Percentiles rank a stretch among this genome's conserved stretches.
phyloP scores from a whole-genome alignment of 192 early-diverging fungal genomes.

The Radiomyces spectabilis region DNA sequence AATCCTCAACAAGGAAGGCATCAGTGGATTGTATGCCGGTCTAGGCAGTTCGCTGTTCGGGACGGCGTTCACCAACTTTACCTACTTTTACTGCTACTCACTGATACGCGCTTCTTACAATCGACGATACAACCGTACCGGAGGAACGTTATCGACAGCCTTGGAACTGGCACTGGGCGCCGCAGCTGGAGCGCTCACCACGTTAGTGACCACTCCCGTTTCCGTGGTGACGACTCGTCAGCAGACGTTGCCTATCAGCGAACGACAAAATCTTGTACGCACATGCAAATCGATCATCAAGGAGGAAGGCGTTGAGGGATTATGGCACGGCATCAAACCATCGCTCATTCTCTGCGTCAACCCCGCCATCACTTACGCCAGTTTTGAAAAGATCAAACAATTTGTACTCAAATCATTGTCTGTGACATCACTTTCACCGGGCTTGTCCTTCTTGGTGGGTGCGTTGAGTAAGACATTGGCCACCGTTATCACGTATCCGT shows the following conservation, averaged over 20 bases:
- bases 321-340: slow-evolving; percentile 91
- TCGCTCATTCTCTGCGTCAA: slow-evolving; percentile 88
- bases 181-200: slow-evolving; percentile 79
- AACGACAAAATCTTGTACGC: slow-evolving; percentile 55
- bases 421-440: slow-evolving; percentile 52
- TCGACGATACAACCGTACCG: slow-evolving; percentile 25
- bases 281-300: slow-evolving; percentile 64
- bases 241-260: slow-evolving; percentile 66
- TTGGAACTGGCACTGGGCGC: slow-evolving; percentile 88
- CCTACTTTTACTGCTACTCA: slow-evolving; percentile 83
- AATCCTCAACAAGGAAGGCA: slow-evolving; percentile 78
- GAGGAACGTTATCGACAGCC: slow-evolving; percentile 63
- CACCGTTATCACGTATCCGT: slow-evolving; percentile 82
- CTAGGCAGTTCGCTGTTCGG: slow-evolving; percentile 76
- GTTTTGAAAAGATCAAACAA: slow-evolving; percentile 79
- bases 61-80: slow-evolving; percentile 71
- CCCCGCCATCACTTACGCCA: slow-evolving; percentile 96
- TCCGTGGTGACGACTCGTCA: slow-evolving; percentile 93
- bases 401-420: slow-evolving; percentile 42
- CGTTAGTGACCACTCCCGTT: slow-evolving; percentile 87
- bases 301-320: slow-evolving; percentile 73
- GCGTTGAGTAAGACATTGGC: slow-evolving; percentile 91
- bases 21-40: slow-evolving; percentile 84
- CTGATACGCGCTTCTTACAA: slow-evolving; percentile 60
- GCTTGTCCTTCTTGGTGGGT: slow-evolving; percentile 89